These are phyloP conservation scores for Spatholobus suberectus DNA, from an alignment of 306 rosid species.

Conservation along the genomic window DNA sequence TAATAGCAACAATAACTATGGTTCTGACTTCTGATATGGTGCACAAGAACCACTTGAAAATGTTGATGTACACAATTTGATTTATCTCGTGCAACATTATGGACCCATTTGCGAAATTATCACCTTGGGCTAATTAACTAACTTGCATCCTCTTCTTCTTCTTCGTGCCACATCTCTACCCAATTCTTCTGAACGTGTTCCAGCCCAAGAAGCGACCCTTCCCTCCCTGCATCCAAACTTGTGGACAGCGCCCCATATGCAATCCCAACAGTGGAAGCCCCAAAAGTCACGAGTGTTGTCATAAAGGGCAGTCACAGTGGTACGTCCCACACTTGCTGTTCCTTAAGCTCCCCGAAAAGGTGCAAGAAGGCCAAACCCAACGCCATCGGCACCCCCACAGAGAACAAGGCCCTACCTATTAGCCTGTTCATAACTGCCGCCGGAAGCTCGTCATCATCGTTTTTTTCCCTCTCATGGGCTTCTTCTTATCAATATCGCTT, in stretches of 20 bases:
- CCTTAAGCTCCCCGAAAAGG: slow-evolving; percentile 60
- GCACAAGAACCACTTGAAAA: too few relatives aligned
- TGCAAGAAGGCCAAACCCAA: slow-evolving; percentile 64
- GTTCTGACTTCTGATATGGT: too few relatives aligned
- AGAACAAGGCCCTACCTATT: slow-evolving; percentile 59
- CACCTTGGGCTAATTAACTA: too few relatives aligned
- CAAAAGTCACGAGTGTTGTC: slow-evolving; percentile 65
- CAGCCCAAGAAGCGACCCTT: slow-evolving; percentile 76
- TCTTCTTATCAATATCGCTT: slow-evolving; percentile 44
- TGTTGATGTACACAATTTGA: too few relatives aligned
- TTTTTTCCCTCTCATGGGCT: slow-evolving; percentile 24
- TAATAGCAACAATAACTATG: too few relatives aligned
- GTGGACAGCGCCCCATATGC: slow-evolving; percentile 84
- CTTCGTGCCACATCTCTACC: slow-evolving; percentile 92
- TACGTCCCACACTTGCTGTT: slow-evolving; percentile 54
- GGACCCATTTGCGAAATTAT: too few relatives aligned
- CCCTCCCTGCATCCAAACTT: slow-evolving; percentile 72
- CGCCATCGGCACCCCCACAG: slow-evolving; percentile 75
- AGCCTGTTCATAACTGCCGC: slow-evolving; percentile 64
- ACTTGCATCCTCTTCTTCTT: slow-evolving; percentile 54
- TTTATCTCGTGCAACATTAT: too few relatives aligned
- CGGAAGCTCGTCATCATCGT: slow-evolving; percentile 59
- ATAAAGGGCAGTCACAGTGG: slow-evolving; percentile 78
- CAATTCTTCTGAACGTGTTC: slow-evolving; percentile 69
- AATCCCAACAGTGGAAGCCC: slow-evolving; percentile 73